phyloP scores from a whole-genome alignment of 441 rosid genomes.

The Daphne laureola region DNA sequence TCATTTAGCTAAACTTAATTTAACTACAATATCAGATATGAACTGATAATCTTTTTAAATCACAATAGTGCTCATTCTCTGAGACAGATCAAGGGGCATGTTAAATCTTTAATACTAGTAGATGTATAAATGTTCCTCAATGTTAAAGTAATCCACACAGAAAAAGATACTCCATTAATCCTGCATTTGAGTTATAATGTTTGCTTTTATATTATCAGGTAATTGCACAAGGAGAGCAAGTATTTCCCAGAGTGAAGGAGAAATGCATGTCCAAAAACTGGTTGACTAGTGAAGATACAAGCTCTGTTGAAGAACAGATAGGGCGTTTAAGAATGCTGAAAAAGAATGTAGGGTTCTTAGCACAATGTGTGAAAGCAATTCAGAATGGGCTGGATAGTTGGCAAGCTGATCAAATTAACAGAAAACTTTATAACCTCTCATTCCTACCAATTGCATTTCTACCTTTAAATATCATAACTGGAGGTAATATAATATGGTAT shows the following conservation, averaged over 20 bases:
- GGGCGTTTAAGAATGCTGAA: constrained; percentile 70
- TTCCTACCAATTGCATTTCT: constrained; percentile 83
- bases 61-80: too few relatives aligned
- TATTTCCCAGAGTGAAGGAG: constrained; percentile 81
- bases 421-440: constrained; percentile 73
- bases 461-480: constrained; percentile 75
- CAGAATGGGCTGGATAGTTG: constrained; percentile 88
- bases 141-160: too few relatives aligned
- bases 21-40: too few relatives aligned
- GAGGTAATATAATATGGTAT: too few relatives aligned
- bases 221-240: constrained; percentile 89
- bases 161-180: too few relatives aligned
- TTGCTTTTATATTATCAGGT: constrained; percentile 33
- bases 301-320: constrained; percentile 63
- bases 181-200: neutral
- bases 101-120: too few relatives aligned
- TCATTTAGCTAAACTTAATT: too few relatives aligned
- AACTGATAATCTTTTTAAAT: too few relatives aligned
- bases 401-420: constrained; percentile 86
- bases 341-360: constrained; percentile 80
- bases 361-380: constrained; percentile 72
- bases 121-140: too few relatives aligned
- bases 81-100: too few relatives aligned
- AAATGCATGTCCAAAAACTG: constrained; percentile 65
- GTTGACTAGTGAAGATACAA: constrained; percentile 55